phyloP scores from a whole-genome alignment of 352 stramenopile genomes.

The Thalassiosira livingstoniorum region DNA sequence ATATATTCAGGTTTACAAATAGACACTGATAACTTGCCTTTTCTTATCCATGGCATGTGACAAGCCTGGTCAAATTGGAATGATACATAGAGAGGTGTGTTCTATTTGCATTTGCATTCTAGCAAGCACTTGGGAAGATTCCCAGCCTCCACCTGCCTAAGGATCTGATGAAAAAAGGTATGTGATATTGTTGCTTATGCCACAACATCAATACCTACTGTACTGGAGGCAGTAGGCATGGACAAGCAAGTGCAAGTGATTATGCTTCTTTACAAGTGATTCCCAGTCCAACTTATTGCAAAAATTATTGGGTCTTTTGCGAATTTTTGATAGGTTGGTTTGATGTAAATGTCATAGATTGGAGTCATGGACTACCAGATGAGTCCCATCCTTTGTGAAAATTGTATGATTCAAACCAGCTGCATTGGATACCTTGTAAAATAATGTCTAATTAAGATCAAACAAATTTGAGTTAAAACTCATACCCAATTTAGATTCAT shows the following conservation, averaged over 20 bases:
- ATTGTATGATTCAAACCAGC: too few relatives aligned
- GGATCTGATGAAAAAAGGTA: conserved; percentile 15
- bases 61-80: conserved; percentile 29
- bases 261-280: conserved; percentile 26
- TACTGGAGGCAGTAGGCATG: conserved; percentile 12
- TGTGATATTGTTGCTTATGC: conserved; percentile 26
- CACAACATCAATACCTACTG: conserved; percentile 31
- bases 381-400: too few relatives aligned
- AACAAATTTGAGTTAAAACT: too few relatives aligned
- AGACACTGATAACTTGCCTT: conserved; percentile 3
- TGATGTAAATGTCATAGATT: conserved; percentile 18
- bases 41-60: conserved; percentile 50
- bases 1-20: background rate
- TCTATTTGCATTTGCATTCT: too few relatives aligned
- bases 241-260: conserved; percentile 26
- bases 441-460: too few relatives aligned
- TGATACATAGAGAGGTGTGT: too few relatives aligned
- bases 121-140: too few relatives aligned
- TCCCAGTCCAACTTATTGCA: conserved; percentile 19
- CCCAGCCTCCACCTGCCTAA: background rate
- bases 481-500: too few relatives aligned
- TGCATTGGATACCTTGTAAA: too few relatives aligned
- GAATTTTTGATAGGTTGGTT: conserved; percentile 38
- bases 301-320: conserved; percentile 12
- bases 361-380: too few relatives aligned